These are phyloP conservation scores for Paracoccidioides brasiliensis DNA, from an alignment of 2,329 filamentous ascomycete species.

Conservation along the genomic window DNA sequence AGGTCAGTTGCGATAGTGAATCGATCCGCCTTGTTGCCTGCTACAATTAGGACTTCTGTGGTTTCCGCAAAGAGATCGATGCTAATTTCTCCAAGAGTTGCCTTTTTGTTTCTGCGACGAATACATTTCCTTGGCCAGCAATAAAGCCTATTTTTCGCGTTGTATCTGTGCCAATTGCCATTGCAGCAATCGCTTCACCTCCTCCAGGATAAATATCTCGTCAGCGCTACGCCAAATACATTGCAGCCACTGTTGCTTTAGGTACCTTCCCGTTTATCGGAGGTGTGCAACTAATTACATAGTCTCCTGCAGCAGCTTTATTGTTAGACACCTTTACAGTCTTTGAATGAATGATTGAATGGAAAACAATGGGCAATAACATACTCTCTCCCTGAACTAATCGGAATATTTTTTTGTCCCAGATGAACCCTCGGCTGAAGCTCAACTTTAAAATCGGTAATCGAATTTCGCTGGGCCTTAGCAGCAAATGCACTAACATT, in stretches of 20 bases:
- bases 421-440: conserved; percentile 38
- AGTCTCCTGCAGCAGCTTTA: conserved; percentile 41
- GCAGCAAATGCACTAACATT: conserved; percentile 40
- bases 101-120: conserved; percentile 42
- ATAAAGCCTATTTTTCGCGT: conserved; percentile 40
- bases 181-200: conserved; percentile 41
- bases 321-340: conserved; percentile 36
- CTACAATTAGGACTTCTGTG: conserved; percentile 40
- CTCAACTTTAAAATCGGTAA: conserved; percentile 41
- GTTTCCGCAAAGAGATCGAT: conserved; percentile 44
- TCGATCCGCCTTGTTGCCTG: conserved; percentile 36
- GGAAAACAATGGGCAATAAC: conserved; percentile 6
- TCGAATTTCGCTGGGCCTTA: conserved; percentile 33
- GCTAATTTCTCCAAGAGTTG: conserved; percentile 41
- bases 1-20: conserved; percentile 36
- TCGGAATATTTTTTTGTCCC: conserved; percentile 40
- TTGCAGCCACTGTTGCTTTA: conserved; percentile 38
- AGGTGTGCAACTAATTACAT: conserved; percentile 40
- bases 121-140: conserved; percentile 42
- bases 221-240: conserved; percentile 39
- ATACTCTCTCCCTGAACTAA: conserved; percentile 34
- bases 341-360: background rate
- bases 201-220: conserved; percentile 39
- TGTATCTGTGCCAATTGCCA: conserved; percentile 39
- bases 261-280: conserved; percentile 39